A percentile compares a stretch with the other conserved stretches of the same genome.
These are phyloP conservation scores for Onygenales sp. DNA, from an alignment of 2,329 filamentous ascomycete species.

Conservation along the genomic window DNA sequence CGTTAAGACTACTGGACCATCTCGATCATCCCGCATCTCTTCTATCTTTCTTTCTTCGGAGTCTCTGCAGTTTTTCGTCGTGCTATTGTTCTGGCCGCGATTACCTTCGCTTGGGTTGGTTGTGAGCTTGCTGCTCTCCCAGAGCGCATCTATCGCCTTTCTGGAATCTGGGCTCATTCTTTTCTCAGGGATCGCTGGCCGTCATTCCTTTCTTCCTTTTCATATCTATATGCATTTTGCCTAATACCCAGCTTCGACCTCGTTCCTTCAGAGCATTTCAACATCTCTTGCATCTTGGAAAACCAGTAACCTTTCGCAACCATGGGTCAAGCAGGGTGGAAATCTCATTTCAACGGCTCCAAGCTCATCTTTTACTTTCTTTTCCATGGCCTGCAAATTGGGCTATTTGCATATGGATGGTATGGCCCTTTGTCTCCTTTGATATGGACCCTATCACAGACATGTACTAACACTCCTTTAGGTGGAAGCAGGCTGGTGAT, in stretches of 20 bases:
- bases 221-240: neutral
- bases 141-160: neutral
- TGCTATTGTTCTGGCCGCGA: neutral
- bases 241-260: neutral
- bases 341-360: conserved; percentile 54
- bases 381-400: conserved; percentile 72
- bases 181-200: conserved; percentile 19
- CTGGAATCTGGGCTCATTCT: conserved; percentile 6
- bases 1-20: neutral
- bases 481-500: conserved; percentile 69
- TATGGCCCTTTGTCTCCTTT: conserved; percentile 35
- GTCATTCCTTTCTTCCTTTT: conserved; percentile 8
- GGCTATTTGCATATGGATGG: conserved; percentile 78
- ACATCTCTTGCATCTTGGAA: neutral
- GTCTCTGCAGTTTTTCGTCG: neutral
- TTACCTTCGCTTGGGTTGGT: conserved; percentile 13
- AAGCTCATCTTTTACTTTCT: conserved; percentile 73
- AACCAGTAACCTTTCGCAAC: neutral
- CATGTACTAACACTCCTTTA: conserved; percentile 26
- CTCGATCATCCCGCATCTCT: neutral
- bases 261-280: neutral
- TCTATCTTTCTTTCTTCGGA: neutral
- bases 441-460: neutral
- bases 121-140: neutral
- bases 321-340: conserved; percentile 14